phyloP scores from a whole-genome alignment of 2,329 filamentous ascomycete genomes.

The Botrytis tulipae region DNA sequence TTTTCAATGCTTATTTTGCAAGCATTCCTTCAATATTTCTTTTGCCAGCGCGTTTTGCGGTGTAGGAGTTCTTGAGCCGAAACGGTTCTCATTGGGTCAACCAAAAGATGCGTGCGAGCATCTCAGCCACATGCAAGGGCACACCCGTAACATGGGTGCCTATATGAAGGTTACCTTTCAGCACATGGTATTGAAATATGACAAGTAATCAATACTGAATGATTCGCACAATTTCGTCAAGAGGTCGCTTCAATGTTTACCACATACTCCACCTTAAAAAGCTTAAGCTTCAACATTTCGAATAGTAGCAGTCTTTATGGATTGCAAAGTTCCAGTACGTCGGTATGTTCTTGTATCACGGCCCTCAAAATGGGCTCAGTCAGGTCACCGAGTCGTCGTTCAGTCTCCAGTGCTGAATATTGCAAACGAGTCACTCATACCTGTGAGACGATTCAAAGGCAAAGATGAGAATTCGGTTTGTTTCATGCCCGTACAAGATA shows the following conservation, averaged over 20 bases:
- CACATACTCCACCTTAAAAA: background rate
- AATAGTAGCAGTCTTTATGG: background rate
- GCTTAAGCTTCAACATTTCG: background rate
- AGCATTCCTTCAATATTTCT: constrained; percentile 1
- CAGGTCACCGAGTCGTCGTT: constrained; percentile 27
- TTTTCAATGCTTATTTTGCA: constrained; percentile 1
- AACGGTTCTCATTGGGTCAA: background rate
- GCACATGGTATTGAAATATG: constrained; percentile 4
- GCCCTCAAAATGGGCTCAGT: constrained; percentile 28
- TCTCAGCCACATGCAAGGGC: constrained; percentile 12
- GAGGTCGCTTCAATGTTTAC: background rate
- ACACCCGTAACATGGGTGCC: background rate
- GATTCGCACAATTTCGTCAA: background rate
- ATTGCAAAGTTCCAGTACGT: constrained; percentile 28
- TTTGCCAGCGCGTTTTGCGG: constrained; percentile 13
- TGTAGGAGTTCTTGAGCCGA: background rate
- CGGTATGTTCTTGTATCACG: constrained; percentile 29
- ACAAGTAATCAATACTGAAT: constrained; percentile 5
- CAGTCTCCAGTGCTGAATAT: constrained; percentile 30
- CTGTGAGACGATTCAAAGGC: constrained; percentile 27
- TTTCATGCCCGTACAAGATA: constrained; percentile 29
- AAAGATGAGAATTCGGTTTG: constrained; percentile 29
- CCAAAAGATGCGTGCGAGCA: background rate
- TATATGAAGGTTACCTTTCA: background rate
- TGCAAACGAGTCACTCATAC: constrained; percentile 22